Base-by-base conservation (phyloP, 192 early-diverging fungal genomes). In the Podila epigama region DNA sequence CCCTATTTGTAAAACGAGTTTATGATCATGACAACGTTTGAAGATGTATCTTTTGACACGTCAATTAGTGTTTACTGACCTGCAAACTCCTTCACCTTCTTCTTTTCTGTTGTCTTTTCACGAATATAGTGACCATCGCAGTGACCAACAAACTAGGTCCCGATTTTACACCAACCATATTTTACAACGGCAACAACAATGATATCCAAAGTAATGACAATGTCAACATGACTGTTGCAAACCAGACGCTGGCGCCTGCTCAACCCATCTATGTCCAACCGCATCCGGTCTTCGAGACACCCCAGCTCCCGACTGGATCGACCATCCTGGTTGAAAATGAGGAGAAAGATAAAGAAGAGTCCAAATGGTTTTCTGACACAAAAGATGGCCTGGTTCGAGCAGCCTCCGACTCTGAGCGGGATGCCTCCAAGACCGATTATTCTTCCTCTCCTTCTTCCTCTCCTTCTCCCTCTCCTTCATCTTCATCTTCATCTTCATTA, bases 51-150 rank as follows among this genome's bases (percentile, higher is more conserved):
- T 18, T 57, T 27, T 31, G 13, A 39, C 16, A 12, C 12, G 2
- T 6, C 35, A 25, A 13, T 51, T 51, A 36, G 39, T 55, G 39
- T 54, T 53, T 22, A 39, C 39, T n/a, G 32, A 29, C 31, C 33
- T 31, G 37, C 37, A 2, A 6, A 0, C 35, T 35, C 34, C 1
- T 32, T 55, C 13, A 31, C n/a, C n/a, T 32, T 3, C 32, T 18
- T 25, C 6, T 13, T 25, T 0, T 27, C 42, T 11, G 10, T 35
- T 35, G 11, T 35, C 42, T 50, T 4, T 58, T 31, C 3, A 29
- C 32, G 58, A 16, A 15, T 42, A 31, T 53, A 77, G 72, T 77
- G 55, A 77, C 72, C 15, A 57, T 77, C 12, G 52, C 58, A 68
- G 36, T 60, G 7, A 58, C 66, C 10, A 61, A 48, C 27, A 37